Conservation (phyloP, 2,329 filamentous ascomycete species). For the Leptosphaerulina australis region DNA sequence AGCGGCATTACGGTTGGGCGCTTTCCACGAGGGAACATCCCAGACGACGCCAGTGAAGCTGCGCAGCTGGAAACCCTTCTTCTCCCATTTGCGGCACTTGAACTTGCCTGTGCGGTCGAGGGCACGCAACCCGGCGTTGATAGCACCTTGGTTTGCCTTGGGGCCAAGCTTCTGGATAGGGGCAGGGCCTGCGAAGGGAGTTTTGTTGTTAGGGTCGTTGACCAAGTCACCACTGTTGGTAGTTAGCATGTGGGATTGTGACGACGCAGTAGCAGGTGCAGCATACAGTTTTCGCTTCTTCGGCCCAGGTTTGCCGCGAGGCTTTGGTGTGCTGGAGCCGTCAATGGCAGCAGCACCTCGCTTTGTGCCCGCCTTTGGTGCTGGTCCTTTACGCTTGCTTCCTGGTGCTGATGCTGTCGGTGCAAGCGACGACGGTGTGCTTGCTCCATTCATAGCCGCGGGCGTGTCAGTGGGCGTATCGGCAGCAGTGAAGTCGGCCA, state of each 20-base stretch:
- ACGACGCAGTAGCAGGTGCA: neutral
- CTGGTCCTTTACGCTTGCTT: slow-evolving; percentile 78
- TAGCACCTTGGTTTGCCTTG: slow-evolving; percentile 95
- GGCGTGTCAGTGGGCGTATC: slow-evolving; percentile 53
- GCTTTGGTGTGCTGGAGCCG: slow-evolving; percentile 61
- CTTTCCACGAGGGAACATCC: slow-evolving; percentile 82
- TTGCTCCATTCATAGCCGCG: slow-evolving; percentile 38
- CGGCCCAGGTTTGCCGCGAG: slow-evolving; percentile 85
- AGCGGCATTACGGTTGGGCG: slow-evolving; percentile 64
- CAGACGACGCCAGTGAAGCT: slow-evolving; percentile 89
- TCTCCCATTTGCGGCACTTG: slow-evolving; percentile 89
- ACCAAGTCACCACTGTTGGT: slow-evolving; percentile 56
- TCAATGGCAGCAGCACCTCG: slow-evolving; percentile 63
- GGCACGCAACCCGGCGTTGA: slow-evolving; percentile 93
- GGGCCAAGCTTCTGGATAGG: slow-evolving; percentile 83
- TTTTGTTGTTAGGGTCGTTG: slow-evolving; percentile 50
- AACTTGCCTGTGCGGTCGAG: slow-evolving; percentile 85
- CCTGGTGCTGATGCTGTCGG: slow-evolving; percentile 58
- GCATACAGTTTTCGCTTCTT: slow-evolving; percentile 93
- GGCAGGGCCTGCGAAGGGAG: slow-evolving; percentile 50
- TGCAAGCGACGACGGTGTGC: slow-evolving; percentile 50
- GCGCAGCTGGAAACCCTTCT: slow-evolving; percentile 81
- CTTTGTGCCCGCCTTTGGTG: slow-evolving; percentile 69
- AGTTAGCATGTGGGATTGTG: slow-evolving; percentile 31
- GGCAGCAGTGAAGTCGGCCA: slow-evolving; percentile 45